phyloP scores from a whole-genome alignment of 179 eudicot genomes.

The Spinacia oleracea region DNA sequence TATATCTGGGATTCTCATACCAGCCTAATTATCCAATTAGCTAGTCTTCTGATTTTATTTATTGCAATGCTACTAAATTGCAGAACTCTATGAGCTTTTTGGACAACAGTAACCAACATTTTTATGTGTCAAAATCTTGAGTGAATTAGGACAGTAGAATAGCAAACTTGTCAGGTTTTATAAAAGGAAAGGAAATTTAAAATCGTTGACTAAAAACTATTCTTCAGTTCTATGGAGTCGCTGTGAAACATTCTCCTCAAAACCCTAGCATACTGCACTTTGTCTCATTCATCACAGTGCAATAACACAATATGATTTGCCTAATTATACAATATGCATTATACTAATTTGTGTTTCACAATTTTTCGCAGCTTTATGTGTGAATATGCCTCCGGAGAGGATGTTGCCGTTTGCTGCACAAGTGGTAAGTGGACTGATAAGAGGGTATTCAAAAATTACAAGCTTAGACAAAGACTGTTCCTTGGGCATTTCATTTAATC shows the following conservation, averaged over 20 bases:
- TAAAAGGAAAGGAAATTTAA: background rate
- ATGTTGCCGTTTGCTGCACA: conserved; percentile 91
- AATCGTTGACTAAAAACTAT: background rate
- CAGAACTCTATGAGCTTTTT: background rate
- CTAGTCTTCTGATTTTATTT: background rate
- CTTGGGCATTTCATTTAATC: background rate
- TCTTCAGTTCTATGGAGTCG: background rate
- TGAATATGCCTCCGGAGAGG: conserved; percentile 70
- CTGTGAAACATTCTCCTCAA: background rate
- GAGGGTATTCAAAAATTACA: background rate
- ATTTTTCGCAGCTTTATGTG: conserved; percentile 60
- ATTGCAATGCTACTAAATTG: background rate
- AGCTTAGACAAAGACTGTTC: background rate
- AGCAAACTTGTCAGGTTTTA: background rate
- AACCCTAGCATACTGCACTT: background rate
- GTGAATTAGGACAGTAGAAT: background rate
- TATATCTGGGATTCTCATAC: background rate
- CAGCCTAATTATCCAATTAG: background rate
- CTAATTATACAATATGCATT: background rate
- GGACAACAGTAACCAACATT: background rate
- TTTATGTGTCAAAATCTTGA: background rate
- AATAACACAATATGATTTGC: background rate
- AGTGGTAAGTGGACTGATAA: conserved; percentile 60
- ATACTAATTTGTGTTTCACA: conserved; percentile 17
- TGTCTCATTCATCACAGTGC: background rate